Evolutionary conservation across 2,329 filamentous ascomycete species (phyloP), one percentile per base, ranked within the genome.

Genomic region (Penicillium rolfsii): DNA sequence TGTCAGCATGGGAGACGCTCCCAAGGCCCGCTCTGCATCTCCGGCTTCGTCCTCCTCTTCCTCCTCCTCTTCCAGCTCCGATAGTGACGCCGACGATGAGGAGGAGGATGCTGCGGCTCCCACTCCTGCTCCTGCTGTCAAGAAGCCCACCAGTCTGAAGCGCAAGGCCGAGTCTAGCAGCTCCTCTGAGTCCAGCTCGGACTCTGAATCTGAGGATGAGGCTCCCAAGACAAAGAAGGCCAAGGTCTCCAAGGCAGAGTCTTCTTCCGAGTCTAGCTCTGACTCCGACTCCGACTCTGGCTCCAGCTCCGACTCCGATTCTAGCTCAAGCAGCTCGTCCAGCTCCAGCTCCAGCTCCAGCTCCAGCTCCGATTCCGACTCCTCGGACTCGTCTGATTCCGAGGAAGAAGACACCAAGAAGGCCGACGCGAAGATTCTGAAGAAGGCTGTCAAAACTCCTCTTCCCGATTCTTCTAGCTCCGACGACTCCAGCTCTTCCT

Each of bases 131-230:
- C 60, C 71, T 38, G 63, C 60, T 30, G 52, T 57, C 22, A 70
- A 67, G 62, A 65, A 74, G 48, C 53, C 69, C 8, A 83, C 83
- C 33, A 77, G 77, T 1, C 71, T 84, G 60, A 89, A 89, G 76
- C 83, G 86, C 59, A 89, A 89, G 78, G 84, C 84, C 7, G 75
- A 77, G 53, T 75, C 76, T 9, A 79, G 74, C 64, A 81, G 75
- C 41, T 74, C 73, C 3, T 81, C 80, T 2, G 76, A 75, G 57
- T 79, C 78, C 11, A 76, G 77, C 35, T 79, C 77, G 16, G 77
- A 77, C 52, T 82, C 82, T 19, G 78, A 76, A 64, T 81, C 79
- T 8, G 81, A 82, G 41, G 79, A 79, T 43, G 79, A 83, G 60
- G 77, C 76, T 36, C 83, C 81, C 3, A 79, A 79, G 61, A 66